Evolutionary conservation across 2,329 filamentous ascomycete genomes (phyloP), one percentile per base, ranked within the genome.

Genomic region (Fusarium anthophilum): DNA sequence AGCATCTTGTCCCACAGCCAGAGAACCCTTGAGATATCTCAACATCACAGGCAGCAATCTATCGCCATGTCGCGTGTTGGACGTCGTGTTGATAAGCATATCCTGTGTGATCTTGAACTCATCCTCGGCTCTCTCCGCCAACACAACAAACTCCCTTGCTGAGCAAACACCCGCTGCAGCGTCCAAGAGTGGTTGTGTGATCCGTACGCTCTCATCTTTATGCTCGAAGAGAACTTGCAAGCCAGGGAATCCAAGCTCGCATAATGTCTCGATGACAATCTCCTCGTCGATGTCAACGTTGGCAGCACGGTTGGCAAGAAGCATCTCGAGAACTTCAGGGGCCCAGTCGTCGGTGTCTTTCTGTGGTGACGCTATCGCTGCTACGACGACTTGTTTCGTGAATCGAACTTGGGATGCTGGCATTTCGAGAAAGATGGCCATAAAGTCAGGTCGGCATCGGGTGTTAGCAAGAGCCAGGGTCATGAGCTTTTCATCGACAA

Each of bases 11-110:
- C 67, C 54, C 24, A 70, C 41, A 9, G 20, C 56, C 22, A 70
- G n/a, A 37, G 60, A 37, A 14, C 61, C 54, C 26, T 71, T 55
- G 5, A 66, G 50, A 30, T 71, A 71, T 60, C 62, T 60, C 38
- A 66, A 30, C 54, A 70, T 66, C 28, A 70, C 60, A 17, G 67
- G 67, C n/a, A 70, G 37, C 17, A 70, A 43, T 38, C 67, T 71
- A 30, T 66, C 60, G 10, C 68, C 68, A 56, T 70, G 67, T 50
- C 54, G 67, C 15, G 39, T 35, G 14, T 66, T 70, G 20, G 57
- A 56, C 5, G 67, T 71, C 14, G 62, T 71, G 51, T 71, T 71
- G 50, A 71, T 71, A 8, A 71, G 67, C 67, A 71, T 71, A 17
- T 71, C 62, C 50, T 71, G 67, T 17, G 62, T 71, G 41, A 71